phyloP scores from a whole-genome alignment of 306 rosid species.

The Lotus japonicus region DNA sequence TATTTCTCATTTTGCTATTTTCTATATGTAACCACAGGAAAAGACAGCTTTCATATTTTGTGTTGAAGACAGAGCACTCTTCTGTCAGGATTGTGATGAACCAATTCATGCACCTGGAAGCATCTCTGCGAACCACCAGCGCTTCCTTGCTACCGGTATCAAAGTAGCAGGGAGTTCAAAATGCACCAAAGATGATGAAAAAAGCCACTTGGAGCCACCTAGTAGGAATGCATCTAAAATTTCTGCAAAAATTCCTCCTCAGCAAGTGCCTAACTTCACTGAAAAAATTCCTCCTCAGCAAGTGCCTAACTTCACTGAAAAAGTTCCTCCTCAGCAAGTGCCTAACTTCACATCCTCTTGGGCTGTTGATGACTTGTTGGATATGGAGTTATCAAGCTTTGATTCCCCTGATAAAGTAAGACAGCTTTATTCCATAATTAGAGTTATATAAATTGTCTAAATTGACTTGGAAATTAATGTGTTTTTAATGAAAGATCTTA shows the following conservation, averaged over 20 bases:
- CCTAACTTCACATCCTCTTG: slow-evolving; percentile 65
- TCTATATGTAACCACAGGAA: slow-evolving; percentile 42
- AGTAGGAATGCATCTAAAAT: slow-evolving; percentile 37
- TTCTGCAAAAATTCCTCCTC: slow-evolving; percentile 37
- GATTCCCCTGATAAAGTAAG: slow-evolving; percentile 67
- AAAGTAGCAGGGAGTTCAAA: slow-evolving; percentile 55
- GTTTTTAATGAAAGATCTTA: neutral
- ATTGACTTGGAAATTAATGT: neutral
- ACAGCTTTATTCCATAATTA: slow-evolving; percentile 7
- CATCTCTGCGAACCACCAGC: slow-evolving; percentile 84
- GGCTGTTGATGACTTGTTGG: slow-evolving; percentile 81
- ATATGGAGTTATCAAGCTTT: slow-evolving; percentile 46
- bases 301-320: slow-evolving; percentile 40
- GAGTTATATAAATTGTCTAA: neutral
- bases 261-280: slow-evolving; percentile 49
- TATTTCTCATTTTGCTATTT: slow-evolving; percentile 5
- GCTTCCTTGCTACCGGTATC: slow-evolving; percentile 92
- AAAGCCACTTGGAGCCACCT: slow-evolving; percentile 59
- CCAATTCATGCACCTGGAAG: slow-evolving; percentile 70
- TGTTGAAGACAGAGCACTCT: slow-evolving; percentile 93
- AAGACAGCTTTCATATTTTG: slow-evolving; percentile 95
- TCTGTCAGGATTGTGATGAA: slow-evolving; percentile 91
- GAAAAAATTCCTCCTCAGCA: slow-evolving; percentile 42
- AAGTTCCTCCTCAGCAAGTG: slow-evolving; percentile 44
- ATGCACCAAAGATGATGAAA: slow-evolving; percentile 50